These are phyloP conservation scores for Penicillium herquei DNA, from an alignment of 495 filamentous ascomycete species.

Conservation along the genomic window DNA sequence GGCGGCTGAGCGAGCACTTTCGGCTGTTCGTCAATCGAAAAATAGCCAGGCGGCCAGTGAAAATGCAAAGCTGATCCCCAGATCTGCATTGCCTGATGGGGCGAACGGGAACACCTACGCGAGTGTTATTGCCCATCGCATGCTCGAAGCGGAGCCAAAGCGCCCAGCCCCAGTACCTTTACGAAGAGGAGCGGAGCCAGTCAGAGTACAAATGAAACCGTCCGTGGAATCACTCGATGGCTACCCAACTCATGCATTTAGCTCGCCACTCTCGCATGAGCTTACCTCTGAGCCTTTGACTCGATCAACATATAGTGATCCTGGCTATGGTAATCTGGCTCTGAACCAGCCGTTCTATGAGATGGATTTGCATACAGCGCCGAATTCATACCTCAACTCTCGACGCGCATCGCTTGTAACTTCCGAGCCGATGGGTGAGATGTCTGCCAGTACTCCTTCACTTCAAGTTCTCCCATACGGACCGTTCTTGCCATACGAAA, in stretches of 20 bases:
- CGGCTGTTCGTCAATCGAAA: conserved; percentile 39
- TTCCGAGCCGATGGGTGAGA: conserved; percentile 15
- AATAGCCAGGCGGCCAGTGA: conserved; percentile 23
- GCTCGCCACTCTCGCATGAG: conserved; percentile 36
- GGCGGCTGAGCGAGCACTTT: conserved; percentile 37
- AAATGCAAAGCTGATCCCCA: not conserved
- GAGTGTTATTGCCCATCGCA: conserved; percentile 24
- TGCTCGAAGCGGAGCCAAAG: conserved; percentile 17
- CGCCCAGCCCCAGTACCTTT: conserved; percentile 27
- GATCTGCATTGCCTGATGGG: conserved; percentile 7
- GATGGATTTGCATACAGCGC: conserved; percentile 24
- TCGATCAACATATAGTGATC: conserved; percentile 41
- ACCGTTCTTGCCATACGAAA: conserved; percentile 26
- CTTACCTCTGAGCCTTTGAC: conserved; percentile 25
- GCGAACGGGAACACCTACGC: conserved; percentile 33
- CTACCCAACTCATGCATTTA: conserved; percentile 25
- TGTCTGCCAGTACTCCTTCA: conserved; percentile 19
- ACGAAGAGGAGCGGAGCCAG: conserved; percentile 13
- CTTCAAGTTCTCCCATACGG: conserved; percentile 19
- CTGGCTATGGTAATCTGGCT: conserved; percentile 17
- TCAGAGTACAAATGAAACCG: conserved; percentile 28
- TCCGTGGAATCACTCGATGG: conserved; percentile 37
- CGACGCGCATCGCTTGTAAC: conserved; percentile 25
- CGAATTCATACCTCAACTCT: conserved; percentile 24
- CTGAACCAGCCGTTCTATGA: conserved; percentile 16